Conservation (phyloP, 1,284 basidiomycete genomes). For the Sanghuangporus sanghuang region DNA sequence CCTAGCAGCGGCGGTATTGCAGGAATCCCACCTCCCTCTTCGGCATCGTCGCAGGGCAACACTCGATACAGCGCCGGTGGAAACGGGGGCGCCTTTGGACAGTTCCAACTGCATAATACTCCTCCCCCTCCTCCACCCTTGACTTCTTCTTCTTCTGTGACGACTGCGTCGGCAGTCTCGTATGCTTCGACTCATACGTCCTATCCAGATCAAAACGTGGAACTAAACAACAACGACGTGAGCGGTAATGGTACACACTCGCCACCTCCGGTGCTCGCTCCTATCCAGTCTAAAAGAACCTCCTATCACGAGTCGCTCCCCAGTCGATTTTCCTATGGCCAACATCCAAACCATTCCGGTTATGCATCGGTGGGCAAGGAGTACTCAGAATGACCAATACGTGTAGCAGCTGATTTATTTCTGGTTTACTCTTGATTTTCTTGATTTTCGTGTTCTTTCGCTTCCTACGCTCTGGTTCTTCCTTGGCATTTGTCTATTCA, state of each 20-base stretch:
- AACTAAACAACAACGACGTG: not conserved
- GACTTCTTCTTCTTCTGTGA: not conserved
- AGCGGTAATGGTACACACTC: not conserved
- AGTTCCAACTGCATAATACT: not conserved
- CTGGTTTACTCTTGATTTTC: not conserved
- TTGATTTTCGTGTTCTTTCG: not conserved
- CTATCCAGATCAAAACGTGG: not conserved
- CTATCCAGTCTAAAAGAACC: not conserved
- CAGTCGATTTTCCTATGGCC: not conserved
- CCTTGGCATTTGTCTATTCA: not conserved
- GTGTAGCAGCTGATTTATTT: not conserved
- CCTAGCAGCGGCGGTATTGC: not conserved
- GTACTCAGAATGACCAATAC: not conserved
- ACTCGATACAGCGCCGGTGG: not conserved
- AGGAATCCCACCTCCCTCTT: not conserved
- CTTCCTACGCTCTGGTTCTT: not conserved
- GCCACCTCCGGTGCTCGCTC: constrained; percentile 9
- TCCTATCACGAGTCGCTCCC: not conserved
- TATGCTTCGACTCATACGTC: not conserved
- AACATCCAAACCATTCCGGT: not conserved
- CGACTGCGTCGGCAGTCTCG: not conserved
- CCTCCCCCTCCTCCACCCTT: not conserved
- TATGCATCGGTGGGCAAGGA: not conserved
- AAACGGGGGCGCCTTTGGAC: not conserved
- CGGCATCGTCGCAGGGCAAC: not conserved